Base-by-base conservation (phyloP, 169 alveolate species). In the Plasmodium gaboni region DNA sequence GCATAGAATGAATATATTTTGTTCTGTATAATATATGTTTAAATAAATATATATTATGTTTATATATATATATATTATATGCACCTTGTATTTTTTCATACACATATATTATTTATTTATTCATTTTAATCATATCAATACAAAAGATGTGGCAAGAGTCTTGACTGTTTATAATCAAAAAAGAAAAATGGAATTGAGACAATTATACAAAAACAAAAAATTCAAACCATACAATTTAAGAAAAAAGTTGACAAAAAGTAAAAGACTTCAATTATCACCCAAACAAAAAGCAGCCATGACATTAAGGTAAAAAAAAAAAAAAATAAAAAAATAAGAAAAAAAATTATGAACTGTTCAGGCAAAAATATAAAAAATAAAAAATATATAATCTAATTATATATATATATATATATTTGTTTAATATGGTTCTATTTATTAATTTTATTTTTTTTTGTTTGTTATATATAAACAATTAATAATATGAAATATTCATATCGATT, bases 91-190 rank as follows among this genome's bases (percentile, higher is more conserved):
- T 19, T 19, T 19, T 19, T 19, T 19, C 22, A 19, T 19, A 19
- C 22, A 19, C 22, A 19, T 19, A 19, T 19, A 19, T 19, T 19
- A 19, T 19, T 19, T 19, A 19, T 9, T 9, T 48, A 48, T 12
- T 48, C 55, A 48, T 48, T 48, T 9, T 48, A 9, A 0, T 7
- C 12, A 48, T 48, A 48, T 12, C 59, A 15, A 2, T 61, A 19
- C 38, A 10, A 32, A n/a, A 74, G 96, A 93, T 69, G 96, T 97
- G 73, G 99, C 98, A 50, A 96, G 97, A 51, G 96, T 96, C 12
- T 78, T 97, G 95, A 97, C 99, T 3, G 97, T 97, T 19, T 92
- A 97, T 74, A 96, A 96, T 88, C 97, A 97, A 80, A 97, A 94
- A 93, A 94, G 92, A 87, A 94, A 88, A 76, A 95, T 95, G 71